Percentiles rank a stretch among this genome's conserved stretches.
Conservation (phyloP, 352 stramenopile species). For the Phytophthora foliorum region DNA sequence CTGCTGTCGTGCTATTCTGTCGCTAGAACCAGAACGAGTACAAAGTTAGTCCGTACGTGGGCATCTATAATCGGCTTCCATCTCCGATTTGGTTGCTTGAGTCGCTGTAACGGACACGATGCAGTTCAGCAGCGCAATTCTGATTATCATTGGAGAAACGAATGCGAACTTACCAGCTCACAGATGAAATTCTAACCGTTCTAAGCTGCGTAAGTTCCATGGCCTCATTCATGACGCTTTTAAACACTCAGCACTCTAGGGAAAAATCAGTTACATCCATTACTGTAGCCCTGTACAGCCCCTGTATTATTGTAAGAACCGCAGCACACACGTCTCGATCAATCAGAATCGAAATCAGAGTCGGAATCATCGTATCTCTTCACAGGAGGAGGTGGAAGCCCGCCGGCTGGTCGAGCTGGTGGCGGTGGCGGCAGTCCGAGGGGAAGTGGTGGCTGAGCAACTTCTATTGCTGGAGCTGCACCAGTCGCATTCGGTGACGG, state of each 20-base stretch:
- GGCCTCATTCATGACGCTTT: neutral
- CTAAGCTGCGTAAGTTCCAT: neutral
- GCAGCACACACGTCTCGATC: slow-evolving; percentile 14
- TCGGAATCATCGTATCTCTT: slow-evolving; percentile 50
- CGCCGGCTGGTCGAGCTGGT: slow-evolving; percentile 36
- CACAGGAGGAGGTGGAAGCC: slow-evolving; percentile 60
- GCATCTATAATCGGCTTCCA: slow-evolving; percentile 15
- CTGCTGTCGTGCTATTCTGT: neutral
- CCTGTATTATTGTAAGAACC: slow-evolving; percentile 7
- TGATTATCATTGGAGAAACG: neutral
- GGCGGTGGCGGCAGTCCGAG: slow-evolving; percentile 36
- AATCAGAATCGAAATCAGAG: slow-evolving; percentile 74
- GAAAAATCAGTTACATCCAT: slow-evolving; percentile 12
- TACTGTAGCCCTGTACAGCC: neutral
- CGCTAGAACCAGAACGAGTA: slow-evolving; percentile 8
- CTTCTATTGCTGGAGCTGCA: slow-evolving; percentile 22
- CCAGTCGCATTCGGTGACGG: slow-evolving; percentile 70
- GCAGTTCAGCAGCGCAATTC: slow-evolving; percentile 1
- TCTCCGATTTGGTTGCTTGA: too few species aligned
- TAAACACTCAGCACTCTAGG: neutral
- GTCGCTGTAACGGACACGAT: slow-evolving; percentile 21
- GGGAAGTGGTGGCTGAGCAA: slow-evolving; percentile 44
- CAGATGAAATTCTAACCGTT: neutral
- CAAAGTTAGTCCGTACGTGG: slow-evolving; percentile 13
- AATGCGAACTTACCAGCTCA: neutral